Conservation (phyloP, 2,329 filamentous ascomycete genomes). For the Ophiostoma perfectum region DNA sequence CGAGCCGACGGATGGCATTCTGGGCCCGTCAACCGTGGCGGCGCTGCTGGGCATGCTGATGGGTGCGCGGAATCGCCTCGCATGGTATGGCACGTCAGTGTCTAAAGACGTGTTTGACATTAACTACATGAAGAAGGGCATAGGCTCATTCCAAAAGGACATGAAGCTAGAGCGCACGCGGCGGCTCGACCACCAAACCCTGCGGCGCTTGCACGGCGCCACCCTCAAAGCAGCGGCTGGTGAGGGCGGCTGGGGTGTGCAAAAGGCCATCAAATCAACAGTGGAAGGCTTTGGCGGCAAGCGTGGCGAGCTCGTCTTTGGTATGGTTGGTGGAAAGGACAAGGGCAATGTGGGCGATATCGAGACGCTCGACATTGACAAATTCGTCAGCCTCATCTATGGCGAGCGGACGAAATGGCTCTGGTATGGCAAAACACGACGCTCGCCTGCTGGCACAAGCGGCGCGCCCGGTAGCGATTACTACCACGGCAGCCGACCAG, state of each 20-base stretch:
- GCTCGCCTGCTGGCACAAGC: not conserved
- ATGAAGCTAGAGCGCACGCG: conserved; percentile 74
- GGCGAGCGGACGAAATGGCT: conserved; percentile 89
- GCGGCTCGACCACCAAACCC: conserved; percentile 74
- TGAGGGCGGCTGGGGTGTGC: conserved; percentile 86
- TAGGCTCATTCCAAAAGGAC: conserved; percentile 83
- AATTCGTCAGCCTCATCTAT: conserved; percentile 69
- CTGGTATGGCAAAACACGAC: conserved; percentile 80
- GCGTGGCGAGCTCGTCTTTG: conserved; percentile 88
- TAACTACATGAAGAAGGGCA: conserved; percentile 72
- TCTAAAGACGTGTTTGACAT: conserved; percentile 90
- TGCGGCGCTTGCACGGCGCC: conserved; percentile 72
- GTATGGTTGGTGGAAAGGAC: conserved; percentile 82
- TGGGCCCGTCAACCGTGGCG: conserved; percentile 87
- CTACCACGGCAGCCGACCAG: not conserved
- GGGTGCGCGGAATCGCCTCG: conserved; percentile 82
- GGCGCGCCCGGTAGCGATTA: not conserved
- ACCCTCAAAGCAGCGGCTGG: conserved; percentile 86
- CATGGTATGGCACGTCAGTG: conserved; percentile 77
- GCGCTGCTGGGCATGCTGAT: conserved; percentile 82
- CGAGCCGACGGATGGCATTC: conserved; percentile 85
- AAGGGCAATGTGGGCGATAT: conserved; percentile 88
- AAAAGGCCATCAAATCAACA: conserved; percentile 89
- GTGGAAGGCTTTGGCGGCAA: conserved; percentile 91
- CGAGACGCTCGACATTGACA: conserved; percentile 84